Evolutionary conservation across 768 basidiomycete genomes (phyloP).

Genomic region (Kwoniella mangroviensis): DNA sequence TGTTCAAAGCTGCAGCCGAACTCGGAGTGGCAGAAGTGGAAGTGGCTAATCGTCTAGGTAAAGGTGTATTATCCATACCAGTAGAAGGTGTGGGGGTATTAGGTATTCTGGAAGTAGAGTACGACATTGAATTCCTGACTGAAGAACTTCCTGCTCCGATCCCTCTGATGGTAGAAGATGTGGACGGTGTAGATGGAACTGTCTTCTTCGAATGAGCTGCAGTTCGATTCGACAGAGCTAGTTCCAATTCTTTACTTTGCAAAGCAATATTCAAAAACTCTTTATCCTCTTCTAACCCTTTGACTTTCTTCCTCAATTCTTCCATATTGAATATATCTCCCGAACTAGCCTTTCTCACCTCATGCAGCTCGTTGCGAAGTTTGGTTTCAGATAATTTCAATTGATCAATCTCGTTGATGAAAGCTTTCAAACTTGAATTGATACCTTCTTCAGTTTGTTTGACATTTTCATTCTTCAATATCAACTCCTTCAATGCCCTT

Average conservation of each 20-base stretch:
- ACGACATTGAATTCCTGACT: background rate
- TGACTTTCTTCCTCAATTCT: constrained; percentile 18
- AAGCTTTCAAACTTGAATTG: constrained; percentile 31
- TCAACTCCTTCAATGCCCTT: constrained; percentile 11
- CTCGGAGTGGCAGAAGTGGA: constrained; percentile 11
- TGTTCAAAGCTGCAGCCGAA: background rate
- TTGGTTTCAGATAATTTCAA: constrained; percentile 38
- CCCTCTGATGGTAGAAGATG: background rate
- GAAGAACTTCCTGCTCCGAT: background rate
- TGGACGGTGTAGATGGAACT: background rate
- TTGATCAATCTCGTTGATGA: constrained; percentile 41
- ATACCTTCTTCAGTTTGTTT: constrained; percentile 25
- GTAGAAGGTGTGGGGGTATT: constrained; percentile 8
- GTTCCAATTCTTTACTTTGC: constrained; percentile 26
- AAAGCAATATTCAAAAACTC: constrained; percentile 31
- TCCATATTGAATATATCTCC: constrained; percentile 3
- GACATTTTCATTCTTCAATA: constrained; percentile 33
- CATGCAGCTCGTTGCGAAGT: constrained; percentile 18
- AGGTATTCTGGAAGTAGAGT: constrained; percentile 23
- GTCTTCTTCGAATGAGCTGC: background rate
- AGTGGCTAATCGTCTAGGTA: constrained; percentile 21
- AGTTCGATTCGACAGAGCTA: constrained; percentile 15
- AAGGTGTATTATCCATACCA: constrained; percentile 19
- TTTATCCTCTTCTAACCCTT: constrained; percentile 27
- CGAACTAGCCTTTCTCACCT: background rate